Base-by-base conservation (phyloP, 345 rosid species). In the Citrus australasica region DNA sequence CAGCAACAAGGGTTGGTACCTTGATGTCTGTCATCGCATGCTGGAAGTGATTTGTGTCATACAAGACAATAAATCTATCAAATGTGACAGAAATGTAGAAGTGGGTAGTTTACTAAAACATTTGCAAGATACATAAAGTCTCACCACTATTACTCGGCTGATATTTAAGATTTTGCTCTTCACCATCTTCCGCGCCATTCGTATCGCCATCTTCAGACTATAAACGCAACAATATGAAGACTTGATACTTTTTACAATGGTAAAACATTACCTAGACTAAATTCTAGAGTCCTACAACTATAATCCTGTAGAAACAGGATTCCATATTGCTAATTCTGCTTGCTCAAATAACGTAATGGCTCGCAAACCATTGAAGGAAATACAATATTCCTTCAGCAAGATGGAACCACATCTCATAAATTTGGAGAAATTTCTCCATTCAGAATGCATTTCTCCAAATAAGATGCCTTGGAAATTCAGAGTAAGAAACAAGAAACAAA, bases 41-140 rank as follows among this genome's bases (percentile, higher is more conserved):
- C 76, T 58, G 55, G 40, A 82, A 73, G 53, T 37, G 67, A 69
- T 66, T 71, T 76, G 76, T 76, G 86, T 83, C 83, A 60, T 63
- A 65, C 64, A 67, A 66, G 17, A 58, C 37, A 60, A 67, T n/a
- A 30, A 33, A 33, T 42, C 9, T n/a, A 40, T 73, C 67, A 69
- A 59, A n/a, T 38, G 6, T 65, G 7, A 63, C 14, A 55, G 65
- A 55, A 56, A 55, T 24, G 25, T 40, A 25, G 22, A 71, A 76
- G 33, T 21, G 37, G n/a, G 25, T 4, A 30, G 33, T 69, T 69
- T 46, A 67, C 27, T 71, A 61, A 70, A 14, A 78, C 24, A 69
- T 25, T 61, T 73, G 33, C 58, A 56, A 71, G 76, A 59, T 25
- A 71, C 32, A 40, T 55, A 74, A 76, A 82, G 74, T 67, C 82